A percentile compares a stretch with the other conserved stretches of the same genome.
These are phyloP conservation scores for Chenopodium quinoa DNA, from an alignment of 148 eudicot species.

Conservation along the genomic window DNA sequence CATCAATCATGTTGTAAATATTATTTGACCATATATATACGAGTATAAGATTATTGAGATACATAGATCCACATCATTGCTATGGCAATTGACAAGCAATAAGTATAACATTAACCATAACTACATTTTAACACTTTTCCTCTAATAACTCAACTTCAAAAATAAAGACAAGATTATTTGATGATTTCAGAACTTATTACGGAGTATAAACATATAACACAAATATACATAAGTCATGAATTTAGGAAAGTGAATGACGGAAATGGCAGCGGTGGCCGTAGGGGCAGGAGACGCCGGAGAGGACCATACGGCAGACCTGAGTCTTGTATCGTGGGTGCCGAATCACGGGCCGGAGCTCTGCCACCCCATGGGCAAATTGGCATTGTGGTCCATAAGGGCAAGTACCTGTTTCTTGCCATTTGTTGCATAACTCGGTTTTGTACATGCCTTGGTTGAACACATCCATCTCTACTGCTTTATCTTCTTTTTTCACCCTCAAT, in stretches of 20 bases:
- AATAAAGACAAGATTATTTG: background rate
- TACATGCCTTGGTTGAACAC: constrained; percentile 61
- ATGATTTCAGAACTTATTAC: background rate
- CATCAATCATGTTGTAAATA: background rate
- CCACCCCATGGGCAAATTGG: constrained; percentile 63
- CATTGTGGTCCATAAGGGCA: constrained; percentile 54
- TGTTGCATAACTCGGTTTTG: constrained; percentile 69
- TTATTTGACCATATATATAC: background rate
- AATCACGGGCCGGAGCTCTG: constrained; percentile 64
- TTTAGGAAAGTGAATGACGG: constrained; percentile 44
- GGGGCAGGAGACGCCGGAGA: constrained; percentile 48
- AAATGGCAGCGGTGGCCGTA: constrained; percentile 84
- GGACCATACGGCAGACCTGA: constrained; percentile 66
- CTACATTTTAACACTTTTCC: background rate
- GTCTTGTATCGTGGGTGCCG: constrained; percentile 76
- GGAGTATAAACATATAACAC: constrained; percentile 4
- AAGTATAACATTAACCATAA: constrained; percentile 2
- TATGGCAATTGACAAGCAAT: background rate
- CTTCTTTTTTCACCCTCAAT: constrained; percentile 37
- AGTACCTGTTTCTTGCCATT: constrained; percentile 58
- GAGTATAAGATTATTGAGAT: constrained; percentile 7
- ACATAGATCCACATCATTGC: constrained; percentile 11
- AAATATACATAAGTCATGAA: background rate
- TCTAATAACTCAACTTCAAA: background rate
- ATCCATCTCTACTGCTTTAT: constrained; percentile 44